These are phyloP conservation scores for Ceratocystis cubensis DNA, from an alignment of 2,329 filamentous ascomycete species.

Conservation along the genomic window DNA sequence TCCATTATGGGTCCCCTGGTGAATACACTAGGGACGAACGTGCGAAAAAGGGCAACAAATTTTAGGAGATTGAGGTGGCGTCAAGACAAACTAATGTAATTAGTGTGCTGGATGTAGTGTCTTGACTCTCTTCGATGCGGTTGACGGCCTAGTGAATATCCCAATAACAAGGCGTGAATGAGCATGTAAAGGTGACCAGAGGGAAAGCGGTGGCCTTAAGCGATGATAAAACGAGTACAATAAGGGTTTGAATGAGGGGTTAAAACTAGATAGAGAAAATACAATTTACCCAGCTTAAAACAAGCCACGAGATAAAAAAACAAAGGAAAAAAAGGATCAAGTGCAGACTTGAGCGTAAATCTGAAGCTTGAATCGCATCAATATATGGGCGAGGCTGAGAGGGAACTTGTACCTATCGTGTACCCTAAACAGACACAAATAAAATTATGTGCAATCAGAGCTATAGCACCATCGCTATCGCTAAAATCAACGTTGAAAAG, in stretches of 20 bases:
- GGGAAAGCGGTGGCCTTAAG: not conserved
- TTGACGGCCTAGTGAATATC: too few relatives aligned
- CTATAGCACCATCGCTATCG: not conserved
- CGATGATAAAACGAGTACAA: not conserved
- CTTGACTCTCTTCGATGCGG: too few relatives aligned
- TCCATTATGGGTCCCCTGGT: not conserved
- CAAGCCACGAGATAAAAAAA: not conserved
- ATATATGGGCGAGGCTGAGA: not conserved
- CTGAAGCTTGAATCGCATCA: not conserved
- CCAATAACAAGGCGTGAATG: not conserved
- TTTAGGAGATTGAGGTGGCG: not conserved
- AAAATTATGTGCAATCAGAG: not conserved
- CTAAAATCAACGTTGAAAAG: not conserved
- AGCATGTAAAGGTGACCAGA: not conserved
- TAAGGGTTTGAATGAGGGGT: constrained; percentile 3
- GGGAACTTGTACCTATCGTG: not conserved
- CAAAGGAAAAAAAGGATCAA: not conserved
- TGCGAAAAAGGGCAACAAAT: not conserved
- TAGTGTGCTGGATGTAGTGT: too few relatives aligned
- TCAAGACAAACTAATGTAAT: not conserved
- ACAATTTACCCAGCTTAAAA: not conserved
- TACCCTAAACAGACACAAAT: not conserved
- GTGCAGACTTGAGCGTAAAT: not conserved
- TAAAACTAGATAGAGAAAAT: not conserved
- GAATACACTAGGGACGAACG: not conserved